Evolutionary conservation across 768 basidiomycete species (phyloP).

Genomic region (Lentinula sp.): DNA sequence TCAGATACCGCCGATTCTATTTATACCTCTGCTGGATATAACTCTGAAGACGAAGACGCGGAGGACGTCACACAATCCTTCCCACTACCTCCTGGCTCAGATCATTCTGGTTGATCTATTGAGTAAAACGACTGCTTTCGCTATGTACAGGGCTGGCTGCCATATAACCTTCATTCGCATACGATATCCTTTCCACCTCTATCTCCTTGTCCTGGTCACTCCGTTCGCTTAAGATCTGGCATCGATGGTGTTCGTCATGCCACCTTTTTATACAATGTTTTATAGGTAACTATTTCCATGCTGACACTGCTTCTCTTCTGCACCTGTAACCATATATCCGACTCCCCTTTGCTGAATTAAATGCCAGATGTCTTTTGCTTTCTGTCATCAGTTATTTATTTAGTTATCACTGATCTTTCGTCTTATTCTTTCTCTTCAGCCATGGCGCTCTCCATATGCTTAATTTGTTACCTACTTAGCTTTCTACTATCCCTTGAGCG

Average conservation of each 20-base stretch:
- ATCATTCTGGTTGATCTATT: not conserved
- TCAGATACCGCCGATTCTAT: conserved; percentile 24
- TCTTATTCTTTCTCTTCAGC: not conserved
- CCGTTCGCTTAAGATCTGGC: not conserved
- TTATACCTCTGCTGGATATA: conserved; percentile 17
- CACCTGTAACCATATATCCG: conserved; percentile 1
- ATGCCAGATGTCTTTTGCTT: not conserved
- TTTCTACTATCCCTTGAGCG: not conserved
- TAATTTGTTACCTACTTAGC: not conserved
- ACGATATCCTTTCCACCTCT: not conserved
- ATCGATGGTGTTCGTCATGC: not conserved
- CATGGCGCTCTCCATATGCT: not conserved
- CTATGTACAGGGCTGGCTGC: no score
- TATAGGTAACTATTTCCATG: not conserved
- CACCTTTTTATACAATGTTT: not conserved
- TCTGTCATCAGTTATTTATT: not conserved
- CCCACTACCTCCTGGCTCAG: conserved; percentile 29
- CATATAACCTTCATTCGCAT: not conserved
- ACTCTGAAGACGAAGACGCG: conserved; percentile 11
- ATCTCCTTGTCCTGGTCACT: not conserved
- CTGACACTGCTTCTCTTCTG: not conserved
- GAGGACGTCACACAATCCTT: conserved; percentile 32
- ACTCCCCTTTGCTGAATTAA: not conserved
- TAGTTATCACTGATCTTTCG: not conserved
- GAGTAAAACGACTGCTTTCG: not conserved